Percentiles rank a stretch among this genome's conserved stretches.
These are phyloP conservation scores for Suillus weaverae DNA, from an alignment of 768 basidiomycete species.

Conservation along the genomic window DNA sequence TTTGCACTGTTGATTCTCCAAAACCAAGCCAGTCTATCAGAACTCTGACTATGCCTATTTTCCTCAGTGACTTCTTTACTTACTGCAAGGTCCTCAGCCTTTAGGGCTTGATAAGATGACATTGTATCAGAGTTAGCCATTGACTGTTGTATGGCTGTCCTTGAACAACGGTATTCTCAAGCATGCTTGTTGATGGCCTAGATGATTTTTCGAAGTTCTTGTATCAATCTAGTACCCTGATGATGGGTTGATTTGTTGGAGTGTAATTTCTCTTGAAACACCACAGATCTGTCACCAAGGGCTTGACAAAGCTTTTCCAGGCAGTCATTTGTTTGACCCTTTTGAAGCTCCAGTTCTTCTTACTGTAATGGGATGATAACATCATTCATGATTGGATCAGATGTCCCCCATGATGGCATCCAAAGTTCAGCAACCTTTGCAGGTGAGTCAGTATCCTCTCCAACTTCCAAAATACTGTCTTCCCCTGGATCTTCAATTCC, in stretches of 20 bases:
- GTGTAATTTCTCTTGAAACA: slow-evolving; percentile 5
- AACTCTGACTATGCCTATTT: slow-evolving; percentile 10
- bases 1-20: neutral
- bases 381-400: neutral
- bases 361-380: neutral
- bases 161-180: neutral
- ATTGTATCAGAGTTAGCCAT: neutral
- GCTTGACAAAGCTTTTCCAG: slow-evolving; percentile 5
- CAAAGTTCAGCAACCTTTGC: neutral
- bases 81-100: slow-evolving; percentile 1
- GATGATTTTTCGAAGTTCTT: neutral
- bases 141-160: neutral
- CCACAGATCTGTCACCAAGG: slow-evolving; percentile 8
- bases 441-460: neutral
- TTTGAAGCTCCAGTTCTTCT: neutral
- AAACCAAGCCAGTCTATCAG: slow-evolving; percentile 7
- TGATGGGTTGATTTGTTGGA: neutral
- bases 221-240: slow-evolving; percentile 5
- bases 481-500: neutral
- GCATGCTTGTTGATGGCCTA: slow-evolving; percentile 4
- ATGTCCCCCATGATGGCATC: slow-evolving; percentile 7
- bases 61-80: slow-evolving; percentile 13
- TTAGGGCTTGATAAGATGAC: neutral
- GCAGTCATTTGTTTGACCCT: slow-evolving; percentile 1
- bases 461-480: neutral